Base-by-base conservation (phyloP, 108 stramenopile genomes). In the Mediolabrus comicus region DNA sequence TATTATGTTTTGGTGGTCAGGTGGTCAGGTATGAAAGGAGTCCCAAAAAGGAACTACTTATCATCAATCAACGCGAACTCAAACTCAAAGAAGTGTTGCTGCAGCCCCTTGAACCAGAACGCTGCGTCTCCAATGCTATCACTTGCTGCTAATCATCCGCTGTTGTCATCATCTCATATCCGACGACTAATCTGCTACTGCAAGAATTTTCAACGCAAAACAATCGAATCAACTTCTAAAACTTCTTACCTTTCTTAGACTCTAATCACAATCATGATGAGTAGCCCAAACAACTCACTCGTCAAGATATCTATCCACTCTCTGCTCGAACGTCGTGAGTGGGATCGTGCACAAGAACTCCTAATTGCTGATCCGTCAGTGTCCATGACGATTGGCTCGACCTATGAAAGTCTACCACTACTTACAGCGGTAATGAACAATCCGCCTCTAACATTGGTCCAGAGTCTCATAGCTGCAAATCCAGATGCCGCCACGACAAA, bases 401-500 rank as follows among this genome's bases (percentile, higher is more conserved):
- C 82, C 7, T 83, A 70, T 22, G 62, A 74, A 27, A 59, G 67
- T 12, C 53, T 75, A 3, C 82, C 82, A 2, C 61, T 83, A 7
- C 29, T 75, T 3, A 53, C 69, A 3, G 82, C 82, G 17, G 63
- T 83, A 28, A 83, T 83, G 82, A 59, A 83, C 34, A 59, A 75
- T 16, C 82, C 82, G 17, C 82, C 82, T 0, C 49, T 83, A 9
- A 56, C 36, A 7, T 34, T 83, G 26, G 77, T 83, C 1, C 72
- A 83, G 51, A 65, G 71, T 49, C 67, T 83, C 27, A 83, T 83
- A 34, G 77, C 72, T 16, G 72, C 77, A 3, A 64, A 79, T 55
- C 82, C 82, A 64, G 76, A 68, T 31, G 82, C 82, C 17, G 61
- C 79, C 3, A 55, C 56, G 11, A 58, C 66, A 9, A 60, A 59